phyloP scores from a whole-genome alignment of 1,284 basidiomycete species.

The Sphaerobolus stellatus region DNA sequence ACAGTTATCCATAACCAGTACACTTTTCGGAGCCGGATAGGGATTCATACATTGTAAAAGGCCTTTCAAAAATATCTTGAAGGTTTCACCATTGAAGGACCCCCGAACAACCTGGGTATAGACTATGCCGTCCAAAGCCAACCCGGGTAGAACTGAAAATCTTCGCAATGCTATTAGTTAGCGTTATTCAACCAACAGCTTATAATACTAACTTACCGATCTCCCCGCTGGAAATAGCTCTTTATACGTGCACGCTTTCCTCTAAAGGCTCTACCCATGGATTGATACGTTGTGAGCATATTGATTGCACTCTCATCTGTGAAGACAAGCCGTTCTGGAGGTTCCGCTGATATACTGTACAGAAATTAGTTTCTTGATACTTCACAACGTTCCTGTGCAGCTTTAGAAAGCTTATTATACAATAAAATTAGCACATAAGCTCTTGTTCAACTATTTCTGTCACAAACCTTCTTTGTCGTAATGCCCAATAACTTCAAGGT shows the following conservation, averaged over 20 bases:
- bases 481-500: constrained; percentile 1
- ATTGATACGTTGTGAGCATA: background rate
- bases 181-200: background rate
- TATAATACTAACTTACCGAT: constrained; percentile 4
- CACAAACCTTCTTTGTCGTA: background rate
- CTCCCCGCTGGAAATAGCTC: constrained; percentile 8
- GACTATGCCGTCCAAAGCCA: constrained; percentile 15
- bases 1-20: constrained; percentile 20
- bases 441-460: too few relatives aligned
- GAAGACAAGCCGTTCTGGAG: constrained; percentile 11
- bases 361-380: background rate
- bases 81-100: constrained; percentile 15
- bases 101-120: constrained; percentile 11
- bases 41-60: constrained; percentile 19
- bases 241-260: constrained; percentile 1
- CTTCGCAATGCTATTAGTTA: constrained; percentile 6
- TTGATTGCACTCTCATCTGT: constrained; percentile 13
- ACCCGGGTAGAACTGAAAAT: constrained; percentile 15
- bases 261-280: constrained; percentile 5
- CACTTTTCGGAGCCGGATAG: constrained; percentile 16
- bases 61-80: constrained; percentile 9
- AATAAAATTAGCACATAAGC: background rate
- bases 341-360: background rate
- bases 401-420: background rate
- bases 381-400: constrained; percentile 4